Evolutionary conservation across 2,329 filamentous ascomycete genomes (phyloP).

Genomic region (Colletotrichum acutatum): DNA sequence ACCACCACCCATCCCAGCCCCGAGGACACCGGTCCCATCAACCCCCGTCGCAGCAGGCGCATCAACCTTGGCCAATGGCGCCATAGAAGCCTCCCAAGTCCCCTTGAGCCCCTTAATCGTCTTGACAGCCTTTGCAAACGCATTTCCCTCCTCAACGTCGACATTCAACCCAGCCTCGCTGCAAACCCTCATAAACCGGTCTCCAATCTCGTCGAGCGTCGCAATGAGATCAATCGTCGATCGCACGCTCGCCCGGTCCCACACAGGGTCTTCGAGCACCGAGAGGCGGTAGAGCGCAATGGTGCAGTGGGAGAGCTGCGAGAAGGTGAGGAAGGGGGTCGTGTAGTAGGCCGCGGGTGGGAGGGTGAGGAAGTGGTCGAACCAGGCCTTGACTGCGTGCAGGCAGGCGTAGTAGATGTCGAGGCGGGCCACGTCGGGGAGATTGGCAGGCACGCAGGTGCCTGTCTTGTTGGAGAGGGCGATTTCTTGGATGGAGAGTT

Average conservation of each 20-base stretch:
- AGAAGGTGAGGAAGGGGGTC: slow-evolving; percentile 48
- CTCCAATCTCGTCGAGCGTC: slow-evolving; percentile 41
- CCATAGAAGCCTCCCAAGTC: slow-evolving; percentile 50
- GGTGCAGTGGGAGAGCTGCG: slow-evolving; percentile 47
- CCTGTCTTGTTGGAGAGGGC: slow-evolving; percentile 35
- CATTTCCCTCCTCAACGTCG: slow-evolving; percentile 42
- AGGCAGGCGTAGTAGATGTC: slow-evolving; percentile 45
- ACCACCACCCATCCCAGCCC: neutral
- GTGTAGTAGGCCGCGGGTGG: slow-evolving; percentile 42
- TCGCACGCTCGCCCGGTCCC: slow-evolving; percentile 48
- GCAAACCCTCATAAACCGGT: slow-evolving; percentile 18
- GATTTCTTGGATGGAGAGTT: slow-evolving; percentile 51
- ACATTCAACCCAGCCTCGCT: slow-evolving; percentile 5
- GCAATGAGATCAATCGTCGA: slow-evolving; percentile 46
- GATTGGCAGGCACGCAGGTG: slow-evolving; percentile 32
- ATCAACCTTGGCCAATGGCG: slow-evolving; percentile 16
- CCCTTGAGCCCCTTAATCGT: slow-evolving; percentile 48
- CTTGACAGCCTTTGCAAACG: slow-evolving; percentile 47
- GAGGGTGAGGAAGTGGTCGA: slow-evolving; percentile 47
- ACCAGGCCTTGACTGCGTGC: slow-evolving; percentile 40
- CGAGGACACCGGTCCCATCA: neutral
- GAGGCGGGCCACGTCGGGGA: slow-evolving; percentile 38
- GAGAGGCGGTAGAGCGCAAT: slow-evolving; percentile 47
- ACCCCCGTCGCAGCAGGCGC: slow-evolving; percentile 11
- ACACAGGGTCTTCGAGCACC: slow-evolving; percentile 49